Conservation (phyloP, 1,284 basidiomycete species). For the Erythrobasidium hasegawianum region DNA sequence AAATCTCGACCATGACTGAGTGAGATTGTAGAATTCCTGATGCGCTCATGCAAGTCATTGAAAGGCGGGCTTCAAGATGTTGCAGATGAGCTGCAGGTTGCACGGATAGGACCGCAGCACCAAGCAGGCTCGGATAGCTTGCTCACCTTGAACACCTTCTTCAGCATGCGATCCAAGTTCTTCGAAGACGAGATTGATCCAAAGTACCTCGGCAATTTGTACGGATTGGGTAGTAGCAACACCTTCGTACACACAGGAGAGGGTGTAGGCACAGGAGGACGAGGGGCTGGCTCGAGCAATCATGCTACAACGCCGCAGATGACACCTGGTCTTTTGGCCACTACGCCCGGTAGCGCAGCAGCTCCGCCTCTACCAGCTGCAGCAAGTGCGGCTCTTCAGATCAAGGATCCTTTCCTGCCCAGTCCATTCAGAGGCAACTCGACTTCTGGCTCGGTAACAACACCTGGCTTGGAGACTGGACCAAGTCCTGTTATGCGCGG, state of each 20-base stretch:
- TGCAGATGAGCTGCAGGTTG: constrained; percentile 84
- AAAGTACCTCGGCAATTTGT: constrained; percentile 34
- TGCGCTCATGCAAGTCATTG: constrained; percentile 79
- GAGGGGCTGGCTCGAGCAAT: neutral
- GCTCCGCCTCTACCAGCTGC: constrained; percentile 23
- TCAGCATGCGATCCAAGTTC: constrained; percentile 89
- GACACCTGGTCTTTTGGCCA: neutral
- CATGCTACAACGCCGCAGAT: constrained; percentile 18
- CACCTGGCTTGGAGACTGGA: constrained; percentile 3
- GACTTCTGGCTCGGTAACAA: neutral
- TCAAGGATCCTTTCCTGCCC: constrained; percentile 22
- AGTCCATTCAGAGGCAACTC: constrained; percentile 9
- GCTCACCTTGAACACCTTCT: constrained; percentile 87
- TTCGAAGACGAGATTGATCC: constrained; percentile 69
- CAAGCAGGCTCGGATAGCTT: constrained; percentile 95
- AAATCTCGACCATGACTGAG: neutral
- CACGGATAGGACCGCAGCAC: constrained; percentile 85
- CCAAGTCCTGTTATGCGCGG: neutral
- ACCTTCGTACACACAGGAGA: constrained; percentile 15
- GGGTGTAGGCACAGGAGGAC: neutral
- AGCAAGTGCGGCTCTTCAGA: constrained; percentile 28
- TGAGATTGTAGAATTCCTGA: constrained; percentile 64
- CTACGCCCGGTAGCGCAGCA: constrained; percentile 17
- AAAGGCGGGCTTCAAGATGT: constrained; percentile 95
- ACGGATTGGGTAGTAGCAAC: constrained; percentile 35